A percentile compares a stretch with the other conserved stretches of the same genome.
Evolutionary conservation across 257 asterid genomes (phyloP).

Genomic region (Avicennia marina): DNA sequence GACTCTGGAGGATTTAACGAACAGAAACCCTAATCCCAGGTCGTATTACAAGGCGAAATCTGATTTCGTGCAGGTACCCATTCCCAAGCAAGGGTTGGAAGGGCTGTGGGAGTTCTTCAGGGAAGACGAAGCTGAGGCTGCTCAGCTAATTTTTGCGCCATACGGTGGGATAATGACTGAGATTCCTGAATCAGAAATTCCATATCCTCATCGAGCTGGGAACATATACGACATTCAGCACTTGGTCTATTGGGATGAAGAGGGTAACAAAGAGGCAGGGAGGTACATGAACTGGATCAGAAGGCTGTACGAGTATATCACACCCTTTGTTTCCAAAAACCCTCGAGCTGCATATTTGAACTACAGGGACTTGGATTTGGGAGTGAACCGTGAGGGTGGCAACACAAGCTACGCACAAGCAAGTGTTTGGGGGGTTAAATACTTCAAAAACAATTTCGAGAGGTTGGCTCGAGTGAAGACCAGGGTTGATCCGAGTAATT

Average conservation of each 20-base stretch:
- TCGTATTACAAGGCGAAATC: constrained; percentile 5
- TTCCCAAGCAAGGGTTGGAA: neutral
- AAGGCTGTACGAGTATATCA: neutral
- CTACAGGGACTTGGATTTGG: constrained; percentile 20
- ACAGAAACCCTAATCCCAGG: neutral
- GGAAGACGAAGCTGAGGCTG: constrained; percentile 4
- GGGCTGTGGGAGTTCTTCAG: neutral
- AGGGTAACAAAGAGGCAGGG: neutral
- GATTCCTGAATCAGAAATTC: neutral
- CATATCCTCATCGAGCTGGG: constrained; percentile 19
- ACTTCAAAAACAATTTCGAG: constrained; percentile 14
- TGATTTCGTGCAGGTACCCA: constrained; percentile 16
- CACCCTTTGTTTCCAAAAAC: constrained; percentile 8
- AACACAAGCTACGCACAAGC: constrained; percentile 14
- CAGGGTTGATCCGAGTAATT: constrained; percentile 17
- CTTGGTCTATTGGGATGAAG: neutral
- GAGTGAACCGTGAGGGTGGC: constrained; percentile 5
- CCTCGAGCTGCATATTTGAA: constrained; percentile 16
- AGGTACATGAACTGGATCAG: constrained; percentile 13
- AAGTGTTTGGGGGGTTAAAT: constrained; percentile 16
- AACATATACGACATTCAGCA: constrained; percentile 10
- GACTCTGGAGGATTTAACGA: neutral
- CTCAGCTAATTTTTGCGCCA: neutral
- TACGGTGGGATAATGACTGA: constrained; percentile 23
- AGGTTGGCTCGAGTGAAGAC: constrained; percentile 19